These are phyloP conservation scores for Tilletia walkeri DNA, from an alignment of 1,284 basidiomycete species.

Conservation along the genomic window DNA sequence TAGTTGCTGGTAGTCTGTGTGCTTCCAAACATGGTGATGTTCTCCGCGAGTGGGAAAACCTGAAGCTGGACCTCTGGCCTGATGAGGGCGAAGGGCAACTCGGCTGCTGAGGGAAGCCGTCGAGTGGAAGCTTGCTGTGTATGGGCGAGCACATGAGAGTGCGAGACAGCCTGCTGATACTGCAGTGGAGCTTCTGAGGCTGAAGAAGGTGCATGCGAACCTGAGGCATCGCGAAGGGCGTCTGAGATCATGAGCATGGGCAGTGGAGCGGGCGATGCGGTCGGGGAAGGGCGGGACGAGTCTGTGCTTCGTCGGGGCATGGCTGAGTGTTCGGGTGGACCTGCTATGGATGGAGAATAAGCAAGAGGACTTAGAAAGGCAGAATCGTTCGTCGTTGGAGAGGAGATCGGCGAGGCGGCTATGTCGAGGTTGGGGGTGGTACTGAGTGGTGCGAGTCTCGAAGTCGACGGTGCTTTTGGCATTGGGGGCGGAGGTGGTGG, in stretches of 20 bases:
- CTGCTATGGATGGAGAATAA: neutral
- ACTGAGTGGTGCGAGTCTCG: neutral
- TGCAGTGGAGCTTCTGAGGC: too few relatives aligned
- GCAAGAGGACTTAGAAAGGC: neutral
- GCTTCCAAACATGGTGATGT: conserved; percentile 53
- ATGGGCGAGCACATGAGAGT: neutral
- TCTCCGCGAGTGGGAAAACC: conserved; percentile 33
- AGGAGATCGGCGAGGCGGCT: neutral
- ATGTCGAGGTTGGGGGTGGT: neutral
- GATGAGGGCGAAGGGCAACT: neutral
- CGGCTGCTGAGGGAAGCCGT: neutral
- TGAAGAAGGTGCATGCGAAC: neutral
- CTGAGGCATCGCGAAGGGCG: neutral
- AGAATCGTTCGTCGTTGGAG: too few relatives aligned
- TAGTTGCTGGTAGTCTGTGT: conserved; percentile 53
- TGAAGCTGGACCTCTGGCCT: neutral
- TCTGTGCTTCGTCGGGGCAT: neutral
- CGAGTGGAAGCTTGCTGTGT: neutral
- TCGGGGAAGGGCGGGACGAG: neutral
- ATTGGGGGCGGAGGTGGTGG: conserved; percentile 3
- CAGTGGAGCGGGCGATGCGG: neutral
- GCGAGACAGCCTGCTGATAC: neutral
- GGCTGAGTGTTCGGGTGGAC: neutral
- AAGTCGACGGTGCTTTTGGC: neutral
- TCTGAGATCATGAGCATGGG: conserved; percentile 12